A percentile compares a stretch with the other conserved stretches of the same genome.
phyloP scores from a whole-genome alignment of 345 rosid species.

The Nephelium lappaceum region DNA sequence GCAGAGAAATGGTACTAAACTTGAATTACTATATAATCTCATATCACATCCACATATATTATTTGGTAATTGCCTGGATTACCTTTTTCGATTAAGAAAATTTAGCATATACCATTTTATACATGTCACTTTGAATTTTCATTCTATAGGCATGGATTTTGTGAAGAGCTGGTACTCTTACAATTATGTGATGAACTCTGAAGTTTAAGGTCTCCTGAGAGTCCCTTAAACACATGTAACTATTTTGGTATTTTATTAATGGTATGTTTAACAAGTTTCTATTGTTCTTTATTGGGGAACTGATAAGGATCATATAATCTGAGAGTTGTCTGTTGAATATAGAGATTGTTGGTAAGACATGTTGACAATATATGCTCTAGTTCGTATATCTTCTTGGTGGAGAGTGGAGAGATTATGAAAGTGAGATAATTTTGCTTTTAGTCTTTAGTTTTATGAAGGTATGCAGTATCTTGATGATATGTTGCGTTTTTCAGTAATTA shows the following conservation, averaged over 20 bases:
- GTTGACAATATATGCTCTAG: not conserved
- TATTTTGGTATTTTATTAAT: constrained; percentile 1
- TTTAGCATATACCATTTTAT: constrained; percentile 5
- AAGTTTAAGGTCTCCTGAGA: not conserved
- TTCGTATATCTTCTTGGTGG: not conserved
- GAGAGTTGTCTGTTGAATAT: not conserved
- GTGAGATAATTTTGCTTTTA: not conserved
- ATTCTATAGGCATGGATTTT: not conserved
- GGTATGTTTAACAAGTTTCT: not conserved
- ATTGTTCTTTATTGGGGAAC: not conserved
- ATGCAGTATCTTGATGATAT: not conserved
- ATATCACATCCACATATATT: not conserved
- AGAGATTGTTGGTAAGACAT: not conserved
- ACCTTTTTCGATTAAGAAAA: not conserved
- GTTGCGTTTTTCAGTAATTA: not conserved
- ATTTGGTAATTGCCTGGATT: constrained; percentile 13
- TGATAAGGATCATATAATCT: not conserved
- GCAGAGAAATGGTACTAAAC: constrained; percentile 12
- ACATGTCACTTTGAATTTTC: not conserved
- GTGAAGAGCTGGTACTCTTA: not conserved
- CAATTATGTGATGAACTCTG: not conserved
- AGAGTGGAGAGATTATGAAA: constrained; percentile 1
- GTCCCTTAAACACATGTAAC: not conserved
- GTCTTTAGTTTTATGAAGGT: not conserved
- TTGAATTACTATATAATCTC: not conserved